Base-by-base conservation (phyloP, 768 basidiomycete species). In the Sarcodon sp. region DNA sequence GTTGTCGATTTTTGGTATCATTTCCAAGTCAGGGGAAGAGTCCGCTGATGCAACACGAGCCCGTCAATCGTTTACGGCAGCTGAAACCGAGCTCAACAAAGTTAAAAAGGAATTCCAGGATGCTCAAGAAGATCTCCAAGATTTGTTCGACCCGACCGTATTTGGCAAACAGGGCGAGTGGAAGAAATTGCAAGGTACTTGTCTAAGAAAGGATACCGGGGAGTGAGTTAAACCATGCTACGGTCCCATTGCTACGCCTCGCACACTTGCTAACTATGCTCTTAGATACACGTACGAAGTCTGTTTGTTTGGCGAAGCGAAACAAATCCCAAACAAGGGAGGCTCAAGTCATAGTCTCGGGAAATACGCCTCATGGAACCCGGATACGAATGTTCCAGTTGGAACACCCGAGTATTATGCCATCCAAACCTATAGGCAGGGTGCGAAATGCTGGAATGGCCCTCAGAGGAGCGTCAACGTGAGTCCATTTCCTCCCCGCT, bases 371-470 rank as follows among this genome's bases (percentile, higher is more conserved):
- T 77, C 80, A 1, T 98, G 93, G 93, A 84, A 91, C 60, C 69
- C 72, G 1, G 70, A 73, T 13, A 59, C 72, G 0, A 74, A 73
- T 46, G 72, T 76, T 2, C 56, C 70, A 51, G 68, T 71, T 3
- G 90, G 87, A 3, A 67, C 77, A 21, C 71, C 72, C 3, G 83
- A 76, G 33, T 96, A 82, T 64, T 96, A 97, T 63, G 65, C 73
- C 43, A 82, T 77, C 56, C 91, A 94, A 57, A 63, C 76, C 11
- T 99, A 98, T 67, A 79, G 79, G 35, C 70, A 74, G 46, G 96
- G 94, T 36, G 73, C 90, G 4, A 79, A 82, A 58, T 98, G 94
- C 69, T 96, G 93, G 94, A 96, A 96, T 57, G 94, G 96, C 1
- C 96, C 96, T 3, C 76, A 87, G 53, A 79, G 94, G 32, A 90